These are phyloP conservation scores for Clarireedia paspali DNA, from an alignment of 2,329 filamentous ascomycete genomes.

Conservation along the genomic window DNA sequence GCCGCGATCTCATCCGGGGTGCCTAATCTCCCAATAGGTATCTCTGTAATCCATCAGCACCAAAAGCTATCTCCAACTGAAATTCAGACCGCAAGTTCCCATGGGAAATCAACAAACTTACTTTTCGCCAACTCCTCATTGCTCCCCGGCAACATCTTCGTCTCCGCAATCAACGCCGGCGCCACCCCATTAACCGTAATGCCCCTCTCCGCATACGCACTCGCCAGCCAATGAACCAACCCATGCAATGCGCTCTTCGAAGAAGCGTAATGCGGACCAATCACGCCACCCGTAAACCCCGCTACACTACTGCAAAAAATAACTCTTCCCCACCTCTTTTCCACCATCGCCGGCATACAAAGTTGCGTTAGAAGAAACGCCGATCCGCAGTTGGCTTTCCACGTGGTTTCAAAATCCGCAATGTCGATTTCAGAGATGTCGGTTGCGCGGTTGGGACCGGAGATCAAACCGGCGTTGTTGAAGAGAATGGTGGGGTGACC, in stretches of 20 bases:
- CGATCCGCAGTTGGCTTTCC: conserved; percentile 19
- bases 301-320: conserved; percentile 20
- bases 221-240: conserved; percentile 38
- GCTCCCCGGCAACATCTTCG: conserved; percentile 34
- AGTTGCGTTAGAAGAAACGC: conserved; percentile 21
- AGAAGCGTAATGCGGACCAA: conserved; percentile 21
- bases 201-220: conserved; percentile 35
- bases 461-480: conserved; percentile 20
- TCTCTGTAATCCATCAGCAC: conserved; percentile 18
- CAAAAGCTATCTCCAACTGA: too few species aligned
- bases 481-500: conserved; percentile 19
- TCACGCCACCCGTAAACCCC: conserved; percentile 17
- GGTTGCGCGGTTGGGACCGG: conserved; percentile 12
- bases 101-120: conserved; percentile 20
- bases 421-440: conserved; percentile 18
- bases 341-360: conserved; percentile 29
- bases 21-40: conserved; percentile 39
- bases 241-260: conserved; percentile 40
- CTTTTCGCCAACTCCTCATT: conserved; percentile 28
- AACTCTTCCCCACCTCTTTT: conserved; percentile 30
- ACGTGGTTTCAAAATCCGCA: conserved; percentile 21
- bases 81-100: too few species aligned
- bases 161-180: conserved; percentile 39
- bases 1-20: conserved; percentile 39
- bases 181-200: conserved; percentile 42